Base-by-base conservation (phyloP, 225 moss, liverwort and hornwort species). In the Marchantia paleacea region DNA sequence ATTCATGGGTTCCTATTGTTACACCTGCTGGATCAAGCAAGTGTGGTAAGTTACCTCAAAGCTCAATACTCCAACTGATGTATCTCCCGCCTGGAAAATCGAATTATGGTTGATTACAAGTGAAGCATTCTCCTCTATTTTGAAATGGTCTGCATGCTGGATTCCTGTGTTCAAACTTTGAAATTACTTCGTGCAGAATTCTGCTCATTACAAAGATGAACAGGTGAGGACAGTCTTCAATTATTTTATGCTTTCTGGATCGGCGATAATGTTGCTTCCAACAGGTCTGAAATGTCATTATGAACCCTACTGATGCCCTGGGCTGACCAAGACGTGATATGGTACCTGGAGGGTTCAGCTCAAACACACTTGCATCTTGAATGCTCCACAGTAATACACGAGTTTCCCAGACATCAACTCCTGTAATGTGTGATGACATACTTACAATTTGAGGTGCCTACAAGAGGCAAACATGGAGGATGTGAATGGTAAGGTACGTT, bases 341-440 rank as follows among this genome's bases (percentile, higher is more conserved):
- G 22, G 26, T 28, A 92, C 96, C 91, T 75, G 85, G 50, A 68
- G 83, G 78, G 76, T 50, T 81, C 10, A 99, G 57, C 63, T 92
- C 84, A 75, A 88, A 99, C 26, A 85, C 78, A 64, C 91, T 91
- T 3, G 85, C 95, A 19, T 86, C 88, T 39, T 89, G 83, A 31
- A 80, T 29, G 84, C 87, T 90, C 95, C 97, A 99, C 58, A 95
- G 81, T 39, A 99, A 30, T 25, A 88, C 86, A 74, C 85, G 82
- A 65, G 91, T 84, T 55, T 90, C 91, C 95, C 93, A 95, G 25
- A 91, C 66, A 39, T 99, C 93, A 0, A 92, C 83, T 19, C 93
- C 95, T 72, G 88, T 86, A 52, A 99, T 83, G 47, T 80, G 52
- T 12, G 88, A 92, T 24, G 75, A 76, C 1, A 94, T 66, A 1